These are phyloP conservation scores for Delphinella strobiligena DNA, from an alignment of 2,329 filamentous ascomycete genomes.

Conservation along the genomic window DNA sequence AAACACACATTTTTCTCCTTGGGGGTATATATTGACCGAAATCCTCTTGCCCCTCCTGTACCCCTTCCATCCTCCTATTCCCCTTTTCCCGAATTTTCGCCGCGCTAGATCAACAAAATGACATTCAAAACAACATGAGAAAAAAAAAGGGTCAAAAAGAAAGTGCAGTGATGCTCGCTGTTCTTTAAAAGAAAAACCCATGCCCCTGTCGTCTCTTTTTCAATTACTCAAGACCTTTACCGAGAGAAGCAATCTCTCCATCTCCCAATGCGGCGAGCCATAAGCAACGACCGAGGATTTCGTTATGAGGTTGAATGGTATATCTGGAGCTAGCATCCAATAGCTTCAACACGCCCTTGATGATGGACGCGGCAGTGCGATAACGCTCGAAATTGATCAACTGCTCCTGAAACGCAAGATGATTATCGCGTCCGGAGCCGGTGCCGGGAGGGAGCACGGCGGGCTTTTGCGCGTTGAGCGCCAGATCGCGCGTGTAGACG, in stretches of 20 bases:
- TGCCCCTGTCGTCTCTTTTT: too few relatives aligned
- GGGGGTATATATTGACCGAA: too few relatives aligned
- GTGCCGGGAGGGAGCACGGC: conserved; percentile 38
- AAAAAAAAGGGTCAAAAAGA: too few relatives aligned
- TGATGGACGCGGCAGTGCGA: conserved; percentile 60
- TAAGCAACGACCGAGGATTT: conserved; percentile 68
- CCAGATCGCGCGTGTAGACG: conserved; percentile 69
- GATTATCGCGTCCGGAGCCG: conserved; percentile 23
- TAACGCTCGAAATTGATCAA: conserved; percentile 77
- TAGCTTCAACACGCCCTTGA: conserved; percentile 69
- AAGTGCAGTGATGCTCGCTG: too few relatives aligned
- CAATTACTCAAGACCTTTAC: conserved; percentile 17
- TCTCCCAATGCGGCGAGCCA: conserved; percentile 71
- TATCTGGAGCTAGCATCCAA: conserved; percentile 69
- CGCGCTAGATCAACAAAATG: too few relatives aligned
- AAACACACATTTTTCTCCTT: too few relatives aligned
- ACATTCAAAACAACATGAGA: too few relatives aligned
- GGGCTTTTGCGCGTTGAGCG: conserved; percentile 70
- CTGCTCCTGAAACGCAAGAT: conserved; percentile 37
- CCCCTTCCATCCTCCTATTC: too few relatives aligned
- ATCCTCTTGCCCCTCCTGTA: too few relatives aligned
- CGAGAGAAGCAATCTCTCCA: conserved; percentile 48
- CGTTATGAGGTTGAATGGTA: conserved; percentile 60
- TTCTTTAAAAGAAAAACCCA: too few relatives aligned
- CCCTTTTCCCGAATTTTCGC: too few relatives aligned